Evolutionary conservation across 257 asterid genomes (phyloP).

Genomic region (Nicotiana noctiflora): DNA sequence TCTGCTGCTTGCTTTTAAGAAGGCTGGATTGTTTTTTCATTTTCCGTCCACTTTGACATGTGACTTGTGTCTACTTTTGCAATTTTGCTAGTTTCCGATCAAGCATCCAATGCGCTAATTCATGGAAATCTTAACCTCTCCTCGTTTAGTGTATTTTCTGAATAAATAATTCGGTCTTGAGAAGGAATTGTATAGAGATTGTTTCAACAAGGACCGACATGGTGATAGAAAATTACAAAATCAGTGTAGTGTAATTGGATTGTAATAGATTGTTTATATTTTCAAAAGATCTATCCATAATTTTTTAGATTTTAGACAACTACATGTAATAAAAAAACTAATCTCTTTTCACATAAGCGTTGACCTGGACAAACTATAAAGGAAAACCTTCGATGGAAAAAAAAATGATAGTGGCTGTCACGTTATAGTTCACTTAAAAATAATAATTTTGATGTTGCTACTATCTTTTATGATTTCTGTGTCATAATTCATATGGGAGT

Average conservation of each 20-base stretch:
- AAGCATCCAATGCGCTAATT: neutral
- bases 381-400: neutral
- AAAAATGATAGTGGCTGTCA: neutral
- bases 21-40: neutral
- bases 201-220: neutral
- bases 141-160: neutral
- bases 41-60: conserved; percentile 5
- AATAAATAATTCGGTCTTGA: neutral
- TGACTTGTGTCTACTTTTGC: neutral
- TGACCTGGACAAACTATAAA: neutral
- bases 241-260: no score
- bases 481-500: neutral
- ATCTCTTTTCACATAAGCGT: neutral
- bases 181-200: neutral
- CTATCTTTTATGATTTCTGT: neutral
- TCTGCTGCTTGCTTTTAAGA: neutral
- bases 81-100: neutral
- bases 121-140: neutral
- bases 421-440: neutral
- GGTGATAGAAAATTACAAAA: no score
- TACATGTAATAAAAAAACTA: no score
- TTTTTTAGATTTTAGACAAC: no score
- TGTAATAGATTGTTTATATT: no score
- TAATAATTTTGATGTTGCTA: neutral
- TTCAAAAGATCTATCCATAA: no score